Percentiles rank a stretch among this genome's conserved stretches.
Evolutionary conservation across 352 stramenopile species (phyloP).

Genomic region (Phytophthora ohioensis): DNA sequence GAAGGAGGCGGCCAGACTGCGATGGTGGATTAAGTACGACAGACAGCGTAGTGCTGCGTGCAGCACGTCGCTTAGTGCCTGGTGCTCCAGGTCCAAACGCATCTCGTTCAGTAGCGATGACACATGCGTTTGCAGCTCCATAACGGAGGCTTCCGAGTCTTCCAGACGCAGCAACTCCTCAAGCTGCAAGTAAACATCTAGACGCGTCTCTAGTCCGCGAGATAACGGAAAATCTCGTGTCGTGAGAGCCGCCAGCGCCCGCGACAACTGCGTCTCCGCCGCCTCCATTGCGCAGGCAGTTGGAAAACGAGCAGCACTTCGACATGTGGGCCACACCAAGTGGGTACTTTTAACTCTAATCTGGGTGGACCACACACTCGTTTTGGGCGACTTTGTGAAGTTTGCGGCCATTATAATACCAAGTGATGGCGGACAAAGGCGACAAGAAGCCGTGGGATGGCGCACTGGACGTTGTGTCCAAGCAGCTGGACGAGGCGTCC

Average conservation of each 20-base stretch:
- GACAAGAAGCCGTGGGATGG: constrained; percentile 75
- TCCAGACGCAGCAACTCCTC: constrained; percentile 66
- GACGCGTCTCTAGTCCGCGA: constrained; percentile 44
- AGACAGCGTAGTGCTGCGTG: constrained; percentile 59
- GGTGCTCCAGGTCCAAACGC: constrained; percentile 52
- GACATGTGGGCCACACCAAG: neutral
- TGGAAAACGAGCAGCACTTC: neutral
- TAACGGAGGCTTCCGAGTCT: constrained; percentile 59
- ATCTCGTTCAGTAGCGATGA: constrained; percentile 52
- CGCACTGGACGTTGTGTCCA: constrained; percentile 49
- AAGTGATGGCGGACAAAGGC: constrained; percentile 48
- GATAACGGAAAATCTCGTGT: constrained; percentile 45
- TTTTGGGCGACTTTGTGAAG: neutral
- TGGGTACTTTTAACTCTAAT: too few species aligned
- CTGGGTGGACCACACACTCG: too few species aligned
- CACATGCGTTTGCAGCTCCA: constrained; percentile 46
- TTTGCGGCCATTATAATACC: constrained; percentile 2
- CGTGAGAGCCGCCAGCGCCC: constrained; percentile 46
- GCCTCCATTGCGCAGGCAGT: constrained; percentile 31
- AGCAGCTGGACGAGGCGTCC: constrained; percentile 59
- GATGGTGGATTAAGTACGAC: constrained; percentile 77
- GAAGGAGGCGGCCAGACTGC: constrained; percentile 48
- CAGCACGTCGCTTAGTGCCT: constrained; percentile 26
- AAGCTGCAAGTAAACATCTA: constrained; percentile 66
- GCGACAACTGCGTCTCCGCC: constrained; percentile 43